Base-by-base conservation (phyloP, 1,284 basidiomycete genomes). In the Paramarasmius palmivorus region DNA sequence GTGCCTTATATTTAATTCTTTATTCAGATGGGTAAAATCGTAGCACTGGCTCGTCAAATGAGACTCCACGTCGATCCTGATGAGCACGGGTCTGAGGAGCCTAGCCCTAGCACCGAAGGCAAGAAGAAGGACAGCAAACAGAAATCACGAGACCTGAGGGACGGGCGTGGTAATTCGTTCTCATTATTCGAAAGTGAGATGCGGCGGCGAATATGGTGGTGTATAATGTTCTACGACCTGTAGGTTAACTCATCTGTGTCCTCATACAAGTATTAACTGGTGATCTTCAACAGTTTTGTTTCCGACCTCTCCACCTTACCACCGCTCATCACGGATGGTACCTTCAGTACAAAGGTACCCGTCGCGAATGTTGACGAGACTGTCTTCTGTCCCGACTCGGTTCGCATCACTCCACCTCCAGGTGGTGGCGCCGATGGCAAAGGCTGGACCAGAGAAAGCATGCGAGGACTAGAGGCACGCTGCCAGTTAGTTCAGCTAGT, bases 161-260 rank as follows among this genome's bases (percentile, higher is more conserved):
- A 34, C 36, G 49, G 8, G 35, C 66, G 40, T 67, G 60, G 60
- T 65, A 67, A 66, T 61, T 70, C 63, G 58, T 79, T 66, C 64
- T 64, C 72, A 59, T 57, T 79, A 63, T 82, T 79, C 52, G 79
- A 84, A 54, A 78, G 80, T 23, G 86, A 88, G 63, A 75, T 76
- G 59, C 75, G 83, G 57, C 71, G 83, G 55, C 72, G 82, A 61
- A 65, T 88, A 2, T 89, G 88, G 86, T 90, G 88, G 88, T 84
- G 88, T 54, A 73, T 88, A 9, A 78, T 81, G 64, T 87, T 81
- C 65, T 87, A 83, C 64, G 88, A 90, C 64, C 66, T 83, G 88
- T 89, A 64, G 64, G 84, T 78, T 12, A 49, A 54, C 17, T 41
- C 23, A 38, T 48, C 14, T 39, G 29, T 38, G n/a, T 26, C 34